Evolutionary conservation across 768 basidiomycete species (phyloP), one percentile per base, ranked within the genome.

Genomic region (Hygrophoropsis aurantiaca): DNA sequence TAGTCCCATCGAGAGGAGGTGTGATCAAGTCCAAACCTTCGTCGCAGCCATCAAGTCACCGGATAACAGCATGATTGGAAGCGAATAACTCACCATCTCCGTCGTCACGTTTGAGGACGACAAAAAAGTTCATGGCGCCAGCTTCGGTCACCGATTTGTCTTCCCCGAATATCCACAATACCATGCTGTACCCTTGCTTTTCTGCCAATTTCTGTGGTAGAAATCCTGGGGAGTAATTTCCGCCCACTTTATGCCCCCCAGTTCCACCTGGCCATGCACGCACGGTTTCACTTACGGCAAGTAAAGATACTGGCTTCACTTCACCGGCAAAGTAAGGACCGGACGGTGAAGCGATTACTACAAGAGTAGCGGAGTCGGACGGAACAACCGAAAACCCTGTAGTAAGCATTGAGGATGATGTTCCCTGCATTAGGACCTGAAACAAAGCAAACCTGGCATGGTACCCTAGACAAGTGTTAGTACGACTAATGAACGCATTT

Each of bases 1-100:
- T 91, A 67, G 90, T 87, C 41, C 94, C 93, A 61, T 89, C 91
- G 50, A 97, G 71, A 11, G 91, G 87, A 2, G 94, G 90, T 1
- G 95, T 97, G 53, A 91, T 74, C 44, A 97, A 75, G 63, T 97
- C 92, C 49, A 81, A 64, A 16, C 72, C 85, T 89, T 55, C 13
- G 27, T 30, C 27, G 27, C 6, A 13, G 13, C 7, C 7, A 7
- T 56, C 30, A 32, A 8, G 38, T 30, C n/a, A 40, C 30, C 3
- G 16, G 11, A 11, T 7, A 13, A 30, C 27, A 18, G 11, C 23
- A 18, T 7, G 13, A 30, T 39, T 16, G 45, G 3, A 19, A 30
- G 5, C 4, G 20, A 19, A 25, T 20, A 4, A 67, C 74, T 30
- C 42, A 80, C 79, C 74, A 2, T 53, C 37, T 3, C 81, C 84